Conservation (phyloP, 2,329 filamentous ascomycete genomes). For the Lachnellula cervina region DNA sequence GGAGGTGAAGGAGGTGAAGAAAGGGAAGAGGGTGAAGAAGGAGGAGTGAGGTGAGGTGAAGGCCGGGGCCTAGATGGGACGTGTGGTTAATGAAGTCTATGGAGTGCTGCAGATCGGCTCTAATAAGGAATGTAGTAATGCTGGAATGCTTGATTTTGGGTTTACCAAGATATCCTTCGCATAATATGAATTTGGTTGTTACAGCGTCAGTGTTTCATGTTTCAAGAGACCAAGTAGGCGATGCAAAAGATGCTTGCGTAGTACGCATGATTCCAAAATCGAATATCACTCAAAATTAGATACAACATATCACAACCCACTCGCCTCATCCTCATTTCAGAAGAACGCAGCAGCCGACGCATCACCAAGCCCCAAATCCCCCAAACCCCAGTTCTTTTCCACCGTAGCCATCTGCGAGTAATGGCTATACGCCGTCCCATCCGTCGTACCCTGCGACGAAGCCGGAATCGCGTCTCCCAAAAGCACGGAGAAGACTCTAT, state of each 20-base stretch:
- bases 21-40: no score
- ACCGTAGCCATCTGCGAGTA: conserved; percentile 62
- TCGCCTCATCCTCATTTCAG: neutral
- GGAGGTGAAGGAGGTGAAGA: conserved; percentile 11
- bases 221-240: no score
- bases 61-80: neutral
- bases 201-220: neutral
- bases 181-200: neutral
- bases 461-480: conserved; percentile 66
- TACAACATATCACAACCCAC: no score
- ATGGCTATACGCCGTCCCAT: conserved; percentile 66
- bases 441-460: conserved; percentile 58
- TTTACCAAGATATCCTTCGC: no score
- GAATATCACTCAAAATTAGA: no score
- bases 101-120: no score
- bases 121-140: no score
- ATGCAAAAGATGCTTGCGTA: neutral
- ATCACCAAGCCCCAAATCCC: conserved; percentile 52
- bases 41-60: no score
- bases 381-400: conserved; percentile 63
- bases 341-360: conserved; percentile 45
- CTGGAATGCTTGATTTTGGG: no score
- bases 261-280: neutral
- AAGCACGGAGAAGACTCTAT: conserved; percentile 64
- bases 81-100: neutral